Evolutionary conservation across 257 asterid species (phyloP).

Genomic region (Phtheirospermum japonicum): DNA sequence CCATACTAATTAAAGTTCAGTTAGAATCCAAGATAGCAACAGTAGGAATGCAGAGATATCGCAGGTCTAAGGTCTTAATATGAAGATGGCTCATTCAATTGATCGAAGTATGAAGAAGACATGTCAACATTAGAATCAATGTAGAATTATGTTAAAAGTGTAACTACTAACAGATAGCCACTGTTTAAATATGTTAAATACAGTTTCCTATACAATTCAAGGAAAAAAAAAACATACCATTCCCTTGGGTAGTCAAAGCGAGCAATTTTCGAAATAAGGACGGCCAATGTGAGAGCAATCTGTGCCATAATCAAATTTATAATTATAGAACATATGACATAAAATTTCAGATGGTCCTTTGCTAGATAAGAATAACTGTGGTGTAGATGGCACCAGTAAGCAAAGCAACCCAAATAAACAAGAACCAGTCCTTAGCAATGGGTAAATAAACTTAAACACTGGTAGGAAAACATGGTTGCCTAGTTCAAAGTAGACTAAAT

Average conservation of each 20-base stretch:
- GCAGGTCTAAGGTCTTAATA: not conserved
- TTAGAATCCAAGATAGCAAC: not conserved
- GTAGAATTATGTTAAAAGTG: not conserved
- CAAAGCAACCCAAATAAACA: constrained; percentile 19
- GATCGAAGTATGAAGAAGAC: not conserved
- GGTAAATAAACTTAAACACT: constrained; percentile 12
- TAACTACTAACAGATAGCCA: not conserved
- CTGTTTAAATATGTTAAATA: too few relatives aligned
- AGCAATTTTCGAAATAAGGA: constrained; percentile 87
- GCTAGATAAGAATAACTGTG: constrained; percentile 2
- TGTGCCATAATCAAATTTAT: constrained; percentile 38
- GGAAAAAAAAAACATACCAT: constrained; percentile 57
- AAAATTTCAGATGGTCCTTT: not conserved
- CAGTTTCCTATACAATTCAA: too few relatives aligned
- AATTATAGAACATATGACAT: constrained; percentile 1
- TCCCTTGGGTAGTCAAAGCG: constrained; percentile 96
- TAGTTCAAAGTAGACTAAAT: constrained; percentile 19
- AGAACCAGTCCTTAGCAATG: constrained; percentile 10
- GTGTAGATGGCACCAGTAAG: constrained; percentile 22
- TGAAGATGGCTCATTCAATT: constrained; percentile 4
- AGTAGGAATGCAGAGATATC: not conserved
- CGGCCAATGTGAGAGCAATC: constrained; percentile 91
- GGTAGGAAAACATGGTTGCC: constrained; percentile 19
- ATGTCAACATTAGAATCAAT: not conserved
- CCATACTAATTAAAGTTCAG: not conserved